Evolutionary conservation across 2,329 filamentous ascomycete species (phyloP).

Genomic region (Ophiostoma sp.): DNA sequence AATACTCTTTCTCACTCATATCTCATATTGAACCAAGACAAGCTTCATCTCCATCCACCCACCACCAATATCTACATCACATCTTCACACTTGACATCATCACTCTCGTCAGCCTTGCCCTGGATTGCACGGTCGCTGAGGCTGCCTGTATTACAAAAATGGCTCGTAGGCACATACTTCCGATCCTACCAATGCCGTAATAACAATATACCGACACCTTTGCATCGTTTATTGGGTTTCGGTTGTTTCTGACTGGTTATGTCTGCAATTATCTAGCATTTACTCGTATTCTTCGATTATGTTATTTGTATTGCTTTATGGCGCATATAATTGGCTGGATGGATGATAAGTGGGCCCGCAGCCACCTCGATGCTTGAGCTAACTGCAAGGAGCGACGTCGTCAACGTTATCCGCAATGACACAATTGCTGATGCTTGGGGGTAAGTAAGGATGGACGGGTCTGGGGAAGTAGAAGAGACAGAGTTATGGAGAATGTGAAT

Average conservation of each 20-base stretch:
- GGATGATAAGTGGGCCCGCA: neutral
- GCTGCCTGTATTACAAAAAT: neutral
- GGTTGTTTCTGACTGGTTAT: neutral
- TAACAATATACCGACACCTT: neutral
- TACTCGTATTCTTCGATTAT: slow-evolving; percentile 4
- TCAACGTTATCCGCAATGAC: slow-evolving; percentile 20
- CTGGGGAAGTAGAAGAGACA: neutral
- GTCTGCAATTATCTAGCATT: neutral
- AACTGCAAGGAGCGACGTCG: slow-evolving; percentile 16
- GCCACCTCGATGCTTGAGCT: neutral
- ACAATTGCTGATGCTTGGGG: slow-evolving; percentile 17
- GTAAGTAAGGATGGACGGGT: neutral
- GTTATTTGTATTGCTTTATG: neutral
- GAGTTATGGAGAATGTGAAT: neutral
- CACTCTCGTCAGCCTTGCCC: slow-evolving; percentile 4
- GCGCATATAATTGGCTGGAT: neutral
- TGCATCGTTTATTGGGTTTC: neutral
- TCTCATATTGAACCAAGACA: neutral
- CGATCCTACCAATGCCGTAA: neutral
- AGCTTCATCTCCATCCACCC: neutral
- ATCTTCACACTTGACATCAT: neutral
- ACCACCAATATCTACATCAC: neutral
- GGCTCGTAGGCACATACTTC: no score
- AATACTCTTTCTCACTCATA: neutral
- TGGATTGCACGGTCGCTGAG: neutral